Evolutionary conservation across 805 yeast species (phyloP), one percentile per base, ranked within the genome.

Genomic region (Candida xyloterini): DNA sequence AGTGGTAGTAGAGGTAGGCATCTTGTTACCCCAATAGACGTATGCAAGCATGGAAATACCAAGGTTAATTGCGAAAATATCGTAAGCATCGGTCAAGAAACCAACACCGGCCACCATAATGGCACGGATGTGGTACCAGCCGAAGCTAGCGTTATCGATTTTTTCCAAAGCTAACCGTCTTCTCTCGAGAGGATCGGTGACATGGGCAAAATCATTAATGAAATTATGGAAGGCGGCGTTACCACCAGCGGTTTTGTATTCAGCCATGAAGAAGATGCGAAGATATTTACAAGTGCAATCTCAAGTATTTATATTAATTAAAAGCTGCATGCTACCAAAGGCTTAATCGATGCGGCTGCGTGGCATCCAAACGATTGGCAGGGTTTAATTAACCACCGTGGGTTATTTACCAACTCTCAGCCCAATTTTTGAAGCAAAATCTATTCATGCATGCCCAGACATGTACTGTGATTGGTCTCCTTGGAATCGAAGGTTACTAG

Each of bases 101-200:
- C 96, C 96, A 50, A 88, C 93, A 72, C 96, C 88, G 10, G 95
- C 95, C 60, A 86, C 88, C 64, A 77, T 60, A 55, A 86, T 84
- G 71, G 88, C 84, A 66, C 87, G 78, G 38, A 84, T 65, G 56
- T 85, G 93, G 57, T 84, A 81, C 93, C 89, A 81, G 43, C 90
- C 86, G 52, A 85, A 85, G 1, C 71, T 64, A 39, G 88, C 85
- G 51, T 81, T 79, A 65, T 85, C 95, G 48, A 85, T 85, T 59
- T 84, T 84, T 62, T 84, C 88, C 59, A 85, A 69, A 30, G 95
- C 95, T 57, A 84, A 68, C 71, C 90, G 77, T 74, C 91, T 79
- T 75, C 95, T 81, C 65, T 85, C 93, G 51, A 85, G 66, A 5
- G 95, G 95, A 62, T 85, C 95, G 46, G 81, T 84, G 48, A 85